Conservation (phyloP, 2,329 filamentous ascomycete genomes). For the Alternaria brassicicola region DNA sequence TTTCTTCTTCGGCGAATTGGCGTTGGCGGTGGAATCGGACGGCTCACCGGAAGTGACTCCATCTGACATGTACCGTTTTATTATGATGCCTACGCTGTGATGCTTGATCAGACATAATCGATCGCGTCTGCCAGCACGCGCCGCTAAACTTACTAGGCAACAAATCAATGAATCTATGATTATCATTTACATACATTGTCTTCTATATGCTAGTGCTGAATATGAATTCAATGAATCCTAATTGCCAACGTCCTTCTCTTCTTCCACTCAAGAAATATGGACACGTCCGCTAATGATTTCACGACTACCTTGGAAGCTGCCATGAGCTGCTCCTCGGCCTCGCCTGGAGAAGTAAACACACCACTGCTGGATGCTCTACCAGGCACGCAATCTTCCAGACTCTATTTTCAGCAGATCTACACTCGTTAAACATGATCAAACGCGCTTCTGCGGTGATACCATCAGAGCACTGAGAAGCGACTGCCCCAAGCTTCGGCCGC, state of each 20-base stretch:
- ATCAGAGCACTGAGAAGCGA: background rate
- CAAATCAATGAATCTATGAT: constrained; percentile 31
- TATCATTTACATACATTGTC: background rate
- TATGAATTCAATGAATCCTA: background rate
- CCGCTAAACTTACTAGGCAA: constrained; percentile 34
- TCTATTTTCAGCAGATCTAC: background rate
- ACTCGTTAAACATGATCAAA: constrained; percentile 1
- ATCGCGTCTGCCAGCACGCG: constrained; percentile 40
- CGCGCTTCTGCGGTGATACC: background rate
- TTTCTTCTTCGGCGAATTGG: constrained; percentile 38
- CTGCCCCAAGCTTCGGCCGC: constrained; percentile 6
- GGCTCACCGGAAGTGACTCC: constrained; percentile 34
- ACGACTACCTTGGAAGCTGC: background rate
- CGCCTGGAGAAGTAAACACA: background rate
- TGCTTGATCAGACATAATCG: constrained; percentile 43
- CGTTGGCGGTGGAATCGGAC: constrained; percentile 41
- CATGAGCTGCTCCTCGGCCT: background rate
- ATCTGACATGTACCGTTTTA: constrained; percentile 41
- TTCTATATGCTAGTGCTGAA: background rate
- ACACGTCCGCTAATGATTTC: background rate
- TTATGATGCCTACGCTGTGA: constrained; percentile 40
- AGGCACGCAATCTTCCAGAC: background rate
- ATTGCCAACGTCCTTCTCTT: background rate
- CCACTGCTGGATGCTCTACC: background rate
- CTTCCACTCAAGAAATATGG: background rate